Base-by-base conservation (phyloP, 352 stramenopile species). In the Thalassiosira exigua region DNA sequence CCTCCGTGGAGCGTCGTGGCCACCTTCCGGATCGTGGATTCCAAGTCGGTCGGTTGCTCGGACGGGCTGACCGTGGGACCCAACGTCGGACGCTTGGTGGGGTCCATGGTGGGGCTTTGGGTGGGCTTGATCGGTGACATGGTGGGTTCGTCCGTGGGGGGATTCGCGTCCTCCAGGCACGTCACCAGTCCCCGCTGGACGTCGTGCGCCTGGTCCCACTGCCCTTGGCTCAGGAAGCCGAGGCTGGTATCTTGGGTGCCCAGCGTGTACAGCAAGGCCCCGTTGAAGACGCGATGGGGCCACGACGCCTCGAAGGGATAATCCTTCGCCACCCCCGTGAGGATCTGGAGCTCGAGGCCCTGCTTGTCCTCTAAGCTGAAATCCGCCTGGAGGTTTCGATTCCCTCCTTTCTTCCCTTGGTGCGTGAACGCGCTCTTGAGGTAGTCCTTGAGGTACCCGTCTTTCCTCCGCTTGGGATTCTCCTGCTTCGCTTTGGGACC, bases 241-340 rank as follows among this genome's bases (percentile, higher is more conserved):
- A 69, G 30, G 26, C 32, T 51, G 32, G 36, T 54, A 5, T 57
- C 21, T 32, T 77, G 39, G 12, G 24, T 69, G 2, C 71, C 71
- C 32, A 80, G 11, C 46, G 27, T 46, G 19, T 80, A 80, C n/a
- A 67, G 30, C 29, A 80, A 29, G 14, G 46, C 64, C 33, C 71
- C 71, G 46, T 80, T 80, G 41, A 80, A 80, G n/a, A 80, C 59
- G 4, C 71, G 61, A 69, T 80, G 26, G 1, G 64, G 48, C 71
- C 71, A 80, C 30, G 32, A 66, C 24, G 69, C 50, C 29, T 19
- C 71, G 41, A 80, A 80, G 11, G 71, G 53, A 56, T 80, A 80
- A 69, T 80, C 69, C 30, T 69, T 80, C n/a, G 71, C 71, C 22
- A 80, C 62, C 33, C 71, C 71, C 33, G 56, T 71, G 3, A 74